Conservation (phyloP, 371 early-diverging fungal species). For the Dinochytrium kinnereticum region DNA sequence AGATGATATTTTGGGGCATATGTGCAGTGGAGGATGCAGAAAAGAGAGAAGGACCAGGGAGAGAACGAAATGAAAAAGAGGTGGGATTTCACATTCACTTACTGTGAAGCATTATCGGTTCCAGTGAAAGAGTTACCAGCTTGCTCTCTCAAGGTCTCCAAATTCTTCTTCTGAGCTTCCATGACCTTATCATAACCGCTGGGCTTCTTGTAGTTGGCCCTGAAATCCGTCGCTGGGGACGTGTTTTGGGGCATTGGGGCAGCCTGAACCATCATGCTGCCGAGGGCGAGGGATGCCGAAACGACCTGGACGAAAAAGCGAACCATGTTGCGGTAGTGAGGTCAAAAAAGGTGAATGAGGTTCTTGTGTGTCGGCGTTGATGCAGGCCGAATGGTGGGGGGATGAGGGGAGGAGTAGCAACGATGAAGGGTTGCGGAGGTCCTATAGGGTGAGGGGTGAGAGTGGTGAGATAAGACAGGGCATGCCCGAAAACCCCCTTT, state of each 20-base stretch:
- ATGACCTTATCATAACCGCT: conserved; percentile 7
- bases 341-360: neutral
- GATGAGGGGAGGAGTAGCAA: too few relatives aligned
- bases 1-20: too few relatives aligned
- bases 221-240: neutral
- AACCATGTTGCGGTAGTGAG: neutral
- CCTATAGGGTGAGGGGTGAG: too few relatives aligned
- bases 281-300: neutral
- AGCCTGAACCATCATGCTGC: neutral
- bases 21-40: too few relatives aligned
- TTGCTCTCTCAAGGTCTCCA: neutral
- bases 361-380: too few relatives aligned
- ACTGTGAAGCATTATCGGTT: neutral
- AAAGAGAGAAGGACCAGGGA: too few relatives aligned
- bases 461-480: neutral
- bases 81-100: neutral
- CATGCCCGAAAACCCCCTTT: neutral
- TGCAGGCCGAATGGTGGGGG: too few relatives aligned
- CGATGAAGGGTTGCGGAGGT: too few relatives aligned
- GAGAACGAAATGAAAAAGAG: too few relatives aligned
- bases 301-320: neutral
- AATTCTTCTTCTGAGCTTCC: neutral
- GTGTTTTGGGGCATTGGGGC: neutral
- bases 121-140: neutral
- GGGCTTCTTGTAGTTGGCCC: neutral